These are phyloP conservation scores for Chlorella sp. DNA, from an alignment of 139 green algal genomes.

Conservation along the genomic window DNA sequence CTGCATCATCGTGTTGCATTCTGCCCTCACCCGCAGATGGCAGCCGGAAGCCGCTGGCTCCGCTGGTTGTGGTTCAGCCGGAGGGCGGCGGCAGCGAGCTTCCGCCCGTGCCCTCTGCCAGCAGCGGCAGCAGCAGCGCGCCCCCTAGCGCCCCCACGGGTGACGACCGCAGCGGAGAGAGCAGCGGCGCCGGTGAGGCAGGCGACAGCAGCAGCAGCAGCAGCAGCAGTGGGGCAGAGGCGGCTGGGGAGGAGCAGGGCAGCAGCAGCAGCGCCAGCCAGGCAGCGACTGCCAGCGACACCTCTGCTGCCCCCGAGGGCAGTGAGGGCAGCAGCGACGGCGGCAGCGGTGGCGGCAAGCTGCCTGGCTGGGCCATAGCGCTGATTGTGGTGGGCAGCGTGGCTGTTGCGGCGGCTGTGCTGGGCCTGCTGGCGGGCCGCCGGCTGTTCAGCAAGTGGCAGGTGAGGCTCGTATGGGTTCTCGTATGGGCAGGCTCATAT, in stretches of 20 bases:
- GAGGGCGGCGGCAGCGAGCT: too few species aligned
- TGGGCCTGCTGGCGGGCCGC: not conserved
- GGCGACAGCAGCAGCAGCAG: not conserved
- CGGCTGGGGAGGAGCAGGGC: too few species aligned
- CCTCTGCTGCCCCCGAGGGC: not conserved
- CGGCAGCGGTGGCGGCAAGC: not conserved
- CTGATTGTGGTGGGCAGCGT: not conserved
- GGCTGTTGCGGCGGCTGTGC: not conserved
- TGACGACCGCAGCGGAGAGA: too few species aligned
- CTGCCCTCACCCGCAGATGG: slow-evolving; percentile 18
- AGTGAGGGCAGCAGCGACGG: not conserved
- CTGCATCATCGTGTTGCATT: too few species aligned
- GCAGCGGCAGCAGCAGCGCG: too few species aligned
- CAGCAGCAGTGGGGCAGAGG: not conserved
- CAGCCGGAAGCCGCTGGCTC: not conserved
- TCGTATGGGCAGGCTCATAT: too few species aligned
- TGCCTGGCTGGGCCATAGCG: not conserved
- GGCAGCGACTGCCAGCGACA: not conserved
- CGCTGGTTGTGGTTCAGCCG: not conserved
- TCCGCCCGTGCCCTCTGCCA: too few species aligned
- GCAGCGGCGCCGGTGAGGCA: not conserved
- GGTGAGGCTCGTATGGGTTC: not conserved
- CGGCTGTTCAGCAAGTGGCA: not conserved
- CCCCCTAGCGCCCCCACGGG: too few species aligned
- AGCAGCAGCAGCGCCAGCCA: not conserved